phyloP scores from a whole-genome alignment of 2,329 filamentous ascomycete genomes.

The Leptoxyphium fumago region DNA sequence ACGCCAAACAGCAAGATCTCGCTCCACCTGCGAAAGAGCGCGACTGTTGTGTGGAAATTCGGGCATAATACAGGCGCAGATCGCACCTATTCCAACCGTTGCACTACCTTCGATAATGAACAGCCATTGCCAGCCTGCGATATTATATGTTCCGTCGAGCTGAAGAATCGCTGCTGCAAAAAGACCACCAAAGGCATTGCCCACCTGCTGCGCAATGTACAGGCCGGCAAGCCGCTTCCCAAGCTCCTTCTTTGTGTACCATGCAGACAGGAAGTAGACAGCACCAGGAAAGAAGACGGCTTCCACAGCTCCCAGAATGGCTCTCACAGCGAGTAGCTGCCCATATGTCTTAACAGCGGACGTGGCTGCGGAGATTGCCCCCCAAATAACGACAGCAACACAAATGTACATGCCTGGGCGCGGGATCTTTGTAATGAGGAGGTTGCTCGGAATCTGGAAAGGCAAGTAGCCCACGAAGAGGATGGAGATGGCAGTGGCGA shows the following conservation, averaged over 20 bases:
- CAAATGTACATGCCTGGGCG: constrained; percentile 25
- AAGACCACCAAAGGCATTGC: constrained; percentile 26
- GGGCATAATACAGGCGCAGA: constrained; percentile 6
- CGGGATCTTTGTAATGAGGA: constrained; percentile 28
- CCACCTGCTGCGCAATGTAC: constrained; percentile 25
- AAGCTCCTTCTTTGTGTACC: constrained; percentile 24
- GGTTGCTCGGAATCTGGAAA: constrained; percentile 28
- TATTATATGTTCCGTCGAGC: constrained; percentile 22
- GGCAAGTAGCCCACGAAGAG: constrained; percentile 12
- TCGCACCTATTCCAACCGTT: constrained; percentile 7
- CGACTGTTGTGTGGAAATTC: constrained; percentile 4
- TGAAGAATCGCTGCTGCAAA: constrained; percentile 20
- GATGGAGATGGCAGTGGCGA: constrained; percentile 2
- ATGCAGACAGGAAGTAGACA: constrained; percentile 21
- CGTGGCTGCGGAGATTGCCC: constrained; percentile 20
- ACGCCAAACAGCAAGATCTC: constrained; percentile 2
- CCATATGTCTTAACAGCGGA: background rate
- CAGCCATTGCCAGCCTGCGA: constrained; percentile 26
- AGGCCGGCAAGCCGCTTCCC: constrained; percentile 24
- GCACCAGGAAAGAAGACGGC: constrained; percentile 23
- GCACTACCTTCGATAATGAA: constrained; percentile 28
- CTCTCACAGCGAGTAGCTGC: background rate
- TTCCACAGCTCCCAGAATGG: background rate
- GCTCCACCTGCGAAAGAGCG: constrained; percentile 6
- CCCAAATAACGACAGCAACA: constrained; percentile 25